Percentiles rank a stretch among this genome's conserved stretches.
Conservation (phyloP, 208 protist species). For the Leishmania mexicana region DNA sequence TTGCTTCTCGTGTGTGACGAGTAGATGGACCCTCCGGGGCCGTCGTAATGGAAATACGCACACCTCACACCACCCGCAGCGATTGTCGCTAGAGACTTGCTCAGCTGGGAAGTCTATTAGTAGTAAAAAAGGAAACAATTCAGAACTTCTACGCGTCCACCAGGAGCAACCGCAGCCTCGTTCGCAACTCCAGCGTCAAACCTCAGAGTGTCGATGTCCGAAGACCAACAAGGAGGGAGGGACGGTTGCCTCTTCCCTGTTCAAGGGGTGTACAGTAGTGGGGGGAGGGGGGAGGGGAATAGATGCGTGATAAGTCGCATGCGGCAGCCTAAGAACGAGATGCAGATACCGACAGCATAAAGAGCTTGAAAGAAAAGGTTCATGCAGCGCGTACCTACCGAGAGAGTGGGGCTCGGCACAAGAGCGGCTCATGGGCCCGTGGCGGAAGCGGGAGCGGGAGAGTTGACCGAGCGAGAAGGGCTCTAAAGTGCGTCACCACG, state of each 20-base stretch:
- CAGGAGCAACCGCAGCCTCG: neutral
- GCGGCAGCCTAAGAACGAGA: neutral
- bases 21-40: neutral
- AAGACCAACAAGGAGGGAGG: neutral
- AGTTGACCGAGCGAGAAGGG: slow-evolving; percentile 1
- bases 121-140: neutral
- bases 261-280: neutral
- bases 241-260: neutral
- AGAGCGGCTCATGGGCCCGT: neutral
- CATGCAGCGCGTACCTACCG: neutral
- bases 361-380: neutral
- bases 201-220: neutral
- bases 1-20: neutral
- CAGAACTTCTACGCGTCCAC: neutral
- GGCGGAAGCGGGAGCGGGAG: neutral
- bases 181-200: neutral
- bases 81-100: neutral
- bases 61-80: neutral
- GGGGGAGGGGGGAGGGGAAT: too few species aligned
- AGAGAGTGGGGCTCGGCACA: neutral
- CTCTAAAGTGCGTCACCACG: neutral
- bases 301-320: neutral
- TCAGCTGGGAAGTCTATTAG: neutral
- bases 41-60: neutral
- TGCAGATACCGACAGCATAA: neutral